These are phyloP conservation scores for Teratosphaeria gauchensis DNA, from an alignment of 2,329 filamentous ascomycete species.

Conservation along the genomic window DNA sequence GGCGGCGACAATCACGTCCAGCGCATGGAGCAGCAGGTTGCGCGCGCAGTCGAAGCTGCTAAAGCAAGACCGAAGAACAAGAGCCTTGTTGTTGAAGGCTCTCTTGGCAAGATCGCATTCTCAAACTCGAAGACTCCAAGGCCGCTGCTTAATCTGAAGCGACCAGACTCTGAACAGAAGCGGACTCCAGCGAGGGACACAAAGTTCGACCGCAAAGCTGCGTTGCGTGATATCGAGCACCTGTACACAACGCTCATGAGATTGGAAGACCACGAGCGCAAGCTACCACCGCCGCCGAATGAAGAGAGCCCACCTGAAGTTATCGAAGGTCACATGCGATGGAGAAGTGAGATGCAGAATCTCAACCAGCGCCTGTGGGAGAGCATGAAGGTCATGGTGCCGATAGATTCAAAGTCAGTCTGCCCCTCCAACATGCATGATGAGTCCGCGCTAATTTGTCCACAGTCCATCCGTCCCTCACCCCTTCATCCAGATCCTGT, in stretches of 20 bases:
- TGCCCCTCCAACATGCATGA: neutral
- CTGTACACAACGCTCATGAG: constrained; percentile 85
- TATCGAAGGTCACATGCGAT: constrained; percentile 66
- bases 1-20: constrained; percentile 96
- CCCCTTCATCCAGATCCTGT: constrained; percentile 92
- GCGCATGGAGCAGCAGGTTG: constrained; percentile 98
- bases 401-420: constrained; percentile 53
- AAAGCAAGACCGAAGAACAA: constrained; percentile 98
- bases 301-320: constrained; percentile 57
- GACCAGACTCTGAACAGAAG: constrained; percentile 58
- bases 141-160: constrained; percentile 90
- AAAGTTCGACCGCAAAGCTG: constrained; percentile 66
- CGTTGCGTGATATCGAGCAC: constrained; percentile 76
- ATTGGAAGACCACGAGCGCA: constrained; percentile 85
- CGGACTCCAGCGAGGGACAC: constrained; percentile 35
- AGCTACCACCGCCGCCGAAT: constrained; percentile 59
- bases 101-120: constrained; percentile 94
- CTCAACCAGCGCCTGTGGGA: constrained; percentile 77
- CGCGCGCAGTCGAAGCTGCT: constrained; percentile 90
- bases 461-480: constrained; percentile 58
- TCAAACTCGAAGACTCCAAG: constrained; percentile 98
- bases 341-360: constrained; percentile 60
- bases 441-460: neutral
- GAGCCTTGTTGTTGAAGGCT: constrained; percentile 91
- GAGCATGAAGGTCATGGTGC: constrained; percentile 84